These are phyloP conservation scores for Phytopythium ostracodes DNA, from an alignment of 352 stramenopile species.

Conservation along the genomic window DNA sequence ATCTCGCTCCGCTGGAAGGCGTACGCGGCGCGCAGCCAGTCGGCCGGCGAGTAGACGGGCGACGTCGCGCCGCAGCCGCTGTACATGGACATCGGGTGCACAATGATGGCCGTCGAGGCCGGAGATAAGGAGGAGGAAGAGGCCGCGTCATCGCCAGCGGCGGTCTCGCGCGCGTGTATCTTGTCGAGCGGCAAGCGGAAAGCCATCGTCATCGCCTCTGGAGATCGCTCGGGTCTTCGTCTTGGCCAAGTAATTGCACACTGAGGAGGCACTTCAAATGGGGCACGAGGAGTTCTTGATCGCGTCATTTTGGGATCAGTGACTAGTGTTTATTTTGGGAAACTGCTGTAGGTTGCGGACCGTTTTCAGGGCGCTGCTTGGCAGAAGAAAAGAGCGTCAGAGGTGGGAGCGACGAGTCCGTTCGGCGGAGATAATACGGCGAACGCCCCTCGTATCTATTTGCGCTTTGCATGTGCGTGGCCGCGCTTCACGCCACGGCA, in stretches of 20 bases:
- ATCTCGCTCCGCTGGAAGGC: constrained; percentile 30
- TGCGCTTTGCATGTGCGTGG: no score
- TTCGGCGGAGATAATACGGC: no score
- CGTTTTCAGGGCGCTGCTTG: no score
- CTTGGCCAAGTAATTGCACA: not conserved
- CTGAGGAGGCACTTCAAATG: not conserved
- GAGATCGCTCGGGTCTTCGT: not conserved
- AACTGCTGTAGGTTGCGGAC: no score
- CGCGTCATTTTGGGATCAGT: not conserved
- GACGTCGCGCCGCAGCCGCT: constrained; percentile 22
- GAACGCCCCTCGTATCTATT: no score
- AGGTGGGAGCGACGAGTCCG: no score
- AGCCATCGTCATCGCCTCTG: constrained; percentile 4
- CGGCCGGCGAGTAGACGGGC: constrained; percentile 21
- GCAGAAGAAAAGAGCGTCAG: no score
- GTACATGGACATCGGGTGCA: constrained; percentile 58
- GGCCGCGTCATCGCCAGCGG: constrained; percentile 6
- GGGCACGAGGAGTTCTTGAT: not conserved
- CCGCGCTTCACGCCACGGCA: no score
- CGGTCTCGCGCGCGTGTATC: not conserved
- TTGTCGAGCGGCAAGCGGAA: constrained; percentile 8
- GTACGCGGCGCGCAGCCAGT: constrained; percentile 32
- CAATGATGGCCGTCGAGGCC: constrained; percentile 44
- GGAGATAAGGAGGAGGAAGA: constrained; percentile 6
- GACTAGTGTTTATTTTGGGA: not conserved